Base-by-base conservation (phyloP, 495 filamentous ascomycete species). In the Cenococcum geophilum region DNA sequence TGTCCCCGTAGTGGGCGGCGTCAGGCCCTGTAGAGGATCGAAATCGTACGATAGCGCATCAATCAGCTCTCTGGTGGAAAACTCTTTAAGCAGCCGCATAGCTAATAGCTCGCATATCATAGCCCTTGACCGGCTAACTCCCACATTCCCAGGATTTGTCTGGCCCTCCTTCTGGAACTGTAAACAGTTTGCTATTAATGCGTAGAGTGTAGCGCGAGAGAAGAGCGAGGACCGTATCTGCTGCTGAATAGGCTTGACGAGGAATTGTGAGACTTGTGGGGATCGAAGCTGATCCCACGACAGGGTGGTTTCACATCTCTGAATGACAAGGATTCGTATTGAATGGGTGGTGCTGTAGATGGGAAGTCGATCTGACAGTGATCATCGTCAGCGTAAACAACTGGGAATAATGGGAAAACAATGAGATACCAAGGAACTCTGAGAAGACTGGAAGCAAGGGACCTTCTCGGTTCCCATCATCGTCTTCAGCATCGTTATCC, bases 271-370 rank as follows among this genome's bases (percentile, higher is more conserved):
- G 36, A 97, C 87, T 71, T 97, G 92, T 6, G 92, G 92, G 10
- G 92, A 95, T 53, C 92, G 83, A 62, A 97, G 77, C 73, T 97
- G 92, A 61, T 96, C 92, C 91, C 91, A 97, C n/a, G 89, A 85
- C 55, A 97, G 74, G 0, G 89, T 92, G 4, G 92, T 96, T 73
- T 97, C 92, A 73, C 89, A 92, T 72, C 87, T 82, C 21, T 88
- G 78, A 54, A 87, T 79, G 49, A 97, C 85, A 45, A 96, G 76
- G 20, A 88, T 82, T 58, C 92, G 88, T 54, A 96, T 92, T 12
- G 87, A 82, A 76, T 96, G 92, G 42, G 89, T 93, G 62, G 93
- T 81, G 68, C 87, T 88, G 77, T 96, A 96, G 56, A 96, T 85
- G 0, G 92, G 92, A 5, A 97, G 79, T 5, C 78, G 73, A 72